Evolutionary conservation across 257 asterid species (phyloP).

Genomic region (Rauvolfia tetraphylla): DNA sequence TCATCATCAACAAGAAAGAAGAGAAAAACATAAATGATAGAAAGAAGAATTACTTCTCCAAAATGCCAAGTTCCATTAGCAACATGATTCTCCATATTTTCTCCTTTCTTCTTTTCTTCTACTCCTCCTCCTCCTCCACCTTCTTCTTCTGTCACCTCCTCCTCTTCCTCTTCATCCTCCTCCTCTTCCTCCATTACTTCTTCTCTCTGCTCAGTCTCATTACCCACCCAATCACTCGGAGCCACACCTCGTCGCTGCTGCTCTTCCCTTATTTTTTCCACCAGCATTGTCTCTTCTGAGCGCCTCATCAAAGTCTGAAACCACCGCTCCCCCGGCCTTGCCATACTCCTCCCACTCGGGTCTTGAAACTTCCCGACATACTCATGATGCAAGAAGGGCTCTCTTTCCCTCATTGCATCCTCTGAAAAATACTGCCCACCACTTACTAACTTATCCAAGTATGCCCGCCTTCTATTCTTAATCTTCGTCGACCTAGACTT

Average conservation of each 20-base stretch:
- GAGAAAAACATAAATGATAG: background rate
- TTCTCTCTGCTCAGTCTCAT: constrained; percentile 38
- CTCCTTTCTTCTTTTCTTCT: constrained; percentile 5
- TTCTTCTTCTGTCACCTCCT: constrained; percentile 21
- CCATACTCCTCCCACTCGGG: constrained; percentile 80
- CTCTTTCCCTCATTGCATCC: constrained; percentile 98
- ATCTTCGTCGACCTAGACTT: constrained; percentile 62
- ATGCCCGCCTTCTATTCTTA: constrained; percentile 84
- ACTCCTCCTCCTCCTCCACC: constrained; percentile 18
- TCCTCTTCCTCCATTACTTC: constrained; percentile 44
- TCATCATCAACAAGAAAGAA: background rate
- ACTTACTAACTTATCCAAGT: constrained; percentile 61
- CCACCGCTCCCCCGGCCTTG: constrained; percentile 98
- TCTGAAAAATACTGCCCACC: constrained; percentile 82
- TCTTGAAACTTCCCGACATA: constrained; percentile 93
- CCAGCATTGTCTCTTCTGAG: constrained; percentile 75
- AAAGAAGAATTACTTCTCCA: constrained; percentile 40
- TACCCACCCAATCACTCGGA: constrained; percentile 82
- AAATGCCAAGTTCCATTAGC: constrained; percentile 29
- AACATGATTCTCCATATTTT: constrained; percentile 1
- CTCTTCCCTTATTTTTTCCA: constrained; percentile 78
- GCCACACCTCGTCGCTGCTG: constrained; percentile 87
- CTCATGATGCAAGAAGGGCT: constrained; percentile 92
- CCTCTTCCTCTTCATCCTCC: constrained; percentile 23
- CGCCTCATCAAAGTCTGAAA: constrained; percentile 84